Base-by-base conservation (phyloP, 495 filamentous ascomycete genomes). In the Parathielavia hyrcaniae region DNA sequence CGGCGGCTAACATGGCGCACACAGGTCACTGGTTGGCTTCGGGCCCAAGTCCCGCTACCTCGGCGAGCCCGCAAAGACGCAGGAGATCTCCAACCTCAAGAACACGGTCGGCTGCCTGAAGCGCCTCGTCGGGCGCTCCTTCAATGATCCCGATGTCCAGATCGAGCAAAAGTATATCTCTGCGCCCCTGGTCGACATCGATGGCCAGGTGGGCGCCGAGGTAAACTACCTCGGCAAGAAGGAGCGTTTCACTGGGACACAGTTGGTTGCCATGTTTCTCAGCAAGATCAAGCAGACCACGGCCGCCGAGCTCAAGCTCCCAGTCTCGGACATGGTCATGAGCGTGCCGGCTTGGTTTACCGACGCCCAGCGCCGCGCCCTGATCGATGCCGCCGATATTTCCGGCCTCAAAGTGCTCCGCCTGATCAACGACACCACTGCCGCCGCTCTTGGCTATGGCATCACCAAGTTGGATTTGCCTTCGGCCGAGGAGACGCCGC, bases 51-150 rank as follows among this genome's bases (percentile, higher is more conserved):
- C 83, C 70, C 86, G 93, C 79, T 91, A 91, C 66, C 82, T 97
- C 60, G 93, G 93, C 61, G 93, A 97, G 76, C 75, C 89, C 52
- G 93, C 93, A 54, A 97, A 97, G 83, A 97, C 91, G 63, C 92
- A 96, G 79, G 95, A 97, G 79, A 92, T 96, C 68, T 97, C 92
- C 62, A 99, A 99, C 77, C 81, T 99, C 62, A 99, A 96, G 81
- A 99, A 97, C 81, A 99, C 93, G 53, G 88, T 97, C 74, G 78
- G 83, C 71, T 91, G 84, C 61, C 81, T 99, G 55, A 96, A 96
- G 79, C 87, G 93, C 67, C 82, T 99, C 53, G 85, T 87, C 67
- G 93, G 93, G 64, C 89, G 93, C 65, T 79, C 80, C 38, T 78
- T 90, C 72, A 85, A 82, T 65, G 93, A 99, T 70, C 91, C 91